These are phyloP conservation scores for Nigrospora oryzae DNA, from an alignment of 2,329 filamentous ascomycete species.

Conservation along the genomic window DNA sequence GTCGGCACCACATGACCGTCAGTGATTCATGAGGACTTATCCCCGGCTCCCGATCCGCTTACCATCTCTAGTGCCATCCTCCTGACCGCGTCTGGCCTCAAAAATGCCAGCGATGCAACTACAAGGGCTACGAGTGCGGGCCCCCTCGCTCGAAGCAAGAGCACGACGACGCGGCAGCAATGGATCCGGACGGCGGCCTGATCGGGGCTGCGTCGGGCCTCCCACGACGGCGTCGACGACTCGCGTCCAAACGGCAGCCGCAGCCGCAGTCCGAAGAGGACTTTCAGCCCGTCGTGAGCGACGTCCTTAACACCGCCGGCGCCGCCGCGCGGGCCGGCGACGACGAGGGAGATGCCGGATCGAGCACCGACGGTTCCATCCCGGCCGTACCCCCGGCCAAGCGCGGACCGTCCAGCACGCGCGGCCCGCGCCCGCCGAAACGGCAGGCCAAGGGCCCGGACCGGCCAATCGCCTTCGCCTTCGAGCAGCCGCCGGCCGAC, in stretches of 20 bases:
- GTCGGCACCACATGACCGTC: not conserved
- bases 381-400: not conserved
- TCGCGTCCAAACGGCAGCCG: not conserved
- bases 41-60: no score
- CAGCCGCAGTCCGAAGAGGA: not conserved
- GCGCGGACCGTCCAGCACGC: not conserved
- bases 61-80: conserved; percentile 3
- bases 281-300: no score
- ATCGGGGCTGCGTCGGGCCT: not conserved
- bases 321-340: not conserved
- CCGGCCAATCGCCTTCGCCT: not conserved
- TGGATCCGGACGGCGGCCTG: not conserved
- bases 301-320: not conserved
- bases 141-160: conserved; percentile 4
- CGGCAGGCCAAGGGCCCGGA: not conserved
- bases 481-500: not conserved
- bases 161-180: not conserved
- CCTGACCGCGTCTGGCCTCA: conserved; percentile 3
- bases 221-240: no score
- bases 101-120: conserved; percentile 4
- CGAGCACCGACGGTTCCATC: not conserved
- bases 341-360: not conserved
- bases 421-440: not conserved
- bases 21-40: not conserved
- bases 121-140: conserved; percentile 2